Conservation (phyloP, 495 filamentous ascomycete genomes). For the Aspergillus affinis region DNA sequence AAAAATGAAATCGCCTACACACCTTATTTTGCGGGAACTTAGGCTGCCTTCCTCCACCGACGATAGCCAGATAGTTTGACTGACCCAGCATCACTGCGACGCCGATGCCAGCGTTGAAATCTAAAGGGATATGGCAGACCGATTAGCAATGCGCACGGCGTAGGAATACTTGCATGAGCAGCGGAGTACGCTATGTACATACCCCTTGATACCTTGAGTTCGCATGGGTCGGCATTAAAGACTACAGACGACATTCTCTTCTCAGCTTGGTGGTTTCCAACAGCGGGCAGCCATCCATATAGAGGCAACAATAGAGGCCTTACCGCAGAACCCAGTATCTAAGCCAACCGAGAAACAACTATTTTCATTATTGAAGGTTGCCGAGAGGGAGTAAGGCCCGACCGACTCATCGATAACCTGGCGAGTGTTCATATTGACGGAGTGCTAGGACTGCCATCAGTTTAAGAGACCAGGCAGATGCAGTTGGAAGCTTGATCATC, state of each 20-base stretch:
- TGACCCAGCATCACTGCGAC: slow-evolving; percentile 84
- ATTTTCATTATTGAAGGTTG: slow-evolving; percentile 82
- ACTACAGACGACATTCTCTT: slow-evolving; percentile 47
- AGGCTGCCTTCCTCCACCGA: slow-evolving; percentile 83
- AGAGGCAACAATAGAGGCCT: slow-evolving; percentile 24
- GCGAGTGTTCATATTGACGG: slow-evolving; percentile 77
- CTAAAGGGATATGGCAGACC: slow-evolving; percentile 40
- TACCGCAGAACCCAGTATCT: slow-evolving; percentile 85
- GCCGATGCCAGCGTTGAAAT: slow-evolving; percentile 83
- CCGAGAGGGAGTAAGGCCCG: slow-evolving; percentile 75
- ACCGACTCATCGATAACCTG: slow-evolving; percentile 76
- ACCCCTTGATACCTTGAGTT: slow-evolving; percentile 70
- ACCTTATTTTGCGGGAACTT: slow-evolving; percentile 89
- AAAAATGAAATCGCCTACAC: slow-evolving; percentile 21
- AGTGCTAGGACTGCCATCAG: background rate
- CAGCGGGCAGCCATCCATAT: slow-evolving; percentile 1
- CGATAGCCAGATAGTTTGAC: slow-evolving; percentile 83
- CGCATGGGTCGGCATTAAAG: slow-evolving; percentile 74
- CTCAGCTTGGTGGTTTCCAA: slow-evolving; percentile 12
- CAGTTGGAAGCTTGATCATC: too few species aligned
- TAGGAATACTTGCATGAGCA: background rate
- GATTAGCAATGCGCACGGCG: background rate
- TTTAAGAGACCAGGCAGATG: too few species aligned
- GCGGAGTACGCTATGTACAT: slow-evolving; percentile 13
- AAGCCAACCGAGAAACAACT: slow-evolving; percentile 88